Percentiles rank a stretch among this genome's conserved stretches.
Conservation (phyloP, 805 yeast genomes). For the Teunomyces aglyptinius region DNA sequence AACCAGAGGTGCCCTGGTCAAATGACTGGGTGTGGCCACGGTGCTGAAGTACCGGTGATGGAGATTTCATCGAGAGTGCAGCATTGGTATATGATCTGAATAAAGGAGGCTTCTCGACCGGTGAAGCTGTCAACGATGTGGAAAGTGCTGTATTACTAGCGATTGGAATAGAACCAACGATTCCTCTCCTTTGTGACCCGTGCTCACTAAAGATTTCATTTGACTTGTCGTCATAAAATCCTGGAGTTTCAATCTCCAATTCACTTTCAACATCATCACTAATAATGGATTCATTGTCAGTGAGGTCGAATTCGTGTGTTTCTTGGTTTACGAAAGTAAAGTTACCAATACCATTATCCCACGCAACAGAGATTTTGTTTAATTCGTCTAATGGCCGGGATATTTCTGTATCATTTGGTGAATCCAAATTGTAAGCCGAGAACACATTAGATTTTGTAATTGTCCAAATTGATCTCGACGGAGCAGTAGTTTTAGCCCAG, state of each 20-base stretch:
- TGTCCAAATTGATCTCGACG: slow-evolving; percentile 35
- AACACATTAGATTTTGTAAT: slow-evolving; percentile 40
- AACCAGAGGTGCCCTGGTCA: slow-evolving; percentile 1
- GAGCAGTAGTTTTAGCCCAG: slow-evolving; percentile 32
- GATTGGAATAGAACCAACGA: slow-evolving; percentile 16
- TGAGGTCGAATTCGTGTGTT: slow-evolving; percentile 37
- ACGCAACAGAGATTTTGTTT: slow-evolving; percentile 50
- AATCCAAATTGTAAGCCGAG: slow-evolving; percentile 32
- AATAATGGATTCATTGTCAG: slow-evolving; percentile 10
- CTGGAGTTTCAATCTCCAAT: background rate
- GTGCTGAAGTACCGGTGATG: slow-evolving; percentile 19
- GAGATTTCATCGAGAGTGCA: slow-evolving; percentile 10
- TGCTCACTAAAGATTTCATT: slow-evolving; percentile 6
- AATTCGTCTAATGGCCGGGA: slow-evolving; percentile 48
- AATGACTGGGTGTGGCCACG: slow-evolving; percentile 1
- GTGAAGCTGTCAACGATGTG: slow-evolving; percentile 13
- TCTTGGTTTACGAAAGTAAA: slow-evolving; percentile 54
- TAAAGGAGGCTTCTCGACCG: slow-evolving; percentile 20
- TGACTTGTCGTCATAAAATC: slow-evolving; percentile 1
- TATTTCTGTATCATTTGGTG: slow-evolving; percentile 19
- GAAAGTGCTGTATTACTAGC: slow-evolving; percentile 11
- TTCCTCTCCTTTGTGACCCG: slow-evolving; percentile 1
- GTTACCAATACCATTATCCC: slow-evolving; percentile 54
- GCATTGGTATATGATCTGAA: slow-evolving; percentile 18
- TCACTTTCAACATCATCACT: slow-evolving; percentile 12